Evolutionary conservation across 371 early-diverging fungal species (phyloP).

Genomic region (Mortierella sp.): DNA sequence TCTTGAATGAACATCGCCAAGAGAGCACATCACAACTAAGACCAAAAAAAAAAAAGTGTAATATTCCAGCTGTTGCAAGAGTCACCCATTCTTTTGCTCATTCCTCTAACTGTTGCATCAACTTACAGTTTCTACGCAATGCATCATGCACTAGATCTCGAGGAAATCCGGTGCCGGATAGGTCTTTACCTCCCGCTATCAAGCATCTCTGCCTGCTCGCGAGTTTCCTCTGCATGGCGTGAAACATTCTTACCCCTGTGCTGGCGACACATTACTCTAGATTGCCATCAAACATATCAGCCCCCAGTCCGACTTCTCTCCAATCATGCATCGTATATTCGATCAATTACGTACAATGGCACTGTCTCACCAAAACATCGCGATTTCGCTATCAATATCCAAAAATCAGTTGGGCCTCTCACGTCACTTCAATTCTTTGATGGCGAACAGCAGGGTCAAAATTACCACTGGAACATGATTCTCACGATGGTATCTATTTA

Average conservation of each 20-base stretch:
- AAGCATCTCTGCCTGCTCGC: background rate
- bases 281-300: background rate
- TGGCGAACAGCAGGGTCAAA: no score
- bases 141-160: conserved; percentile 7
- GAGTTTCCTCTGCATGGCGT: background rate
- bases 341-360: background rate
- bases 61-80: no score
- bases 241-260: background rate
- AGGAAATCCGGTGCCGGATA: background rate
- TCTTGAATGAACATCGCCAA: no score
- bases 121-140: background rate
- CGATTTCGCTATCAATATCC: background rate
- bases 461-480: background rate
- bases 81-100: background rate
- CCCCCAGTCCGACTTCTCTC: background rate
- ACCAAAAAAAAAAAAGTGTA: no score
- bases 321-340: conserved; percentile 6
- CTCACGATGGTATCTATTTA: background rate
- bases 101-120: background rate
- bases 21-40: no score
- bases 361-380: background rate
- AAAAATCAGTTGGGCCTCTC: background rate
- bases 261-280: conserved; percentile 1
- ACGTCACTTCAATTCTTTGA: background rate
- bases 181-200: background rate